A percentile compares a stretch with the other conserved stretches of the same genome.
Evolutionary conservation across 257 asterid genomes (phyloP).

Genomic region (Gentiana dahurica): DNA sequence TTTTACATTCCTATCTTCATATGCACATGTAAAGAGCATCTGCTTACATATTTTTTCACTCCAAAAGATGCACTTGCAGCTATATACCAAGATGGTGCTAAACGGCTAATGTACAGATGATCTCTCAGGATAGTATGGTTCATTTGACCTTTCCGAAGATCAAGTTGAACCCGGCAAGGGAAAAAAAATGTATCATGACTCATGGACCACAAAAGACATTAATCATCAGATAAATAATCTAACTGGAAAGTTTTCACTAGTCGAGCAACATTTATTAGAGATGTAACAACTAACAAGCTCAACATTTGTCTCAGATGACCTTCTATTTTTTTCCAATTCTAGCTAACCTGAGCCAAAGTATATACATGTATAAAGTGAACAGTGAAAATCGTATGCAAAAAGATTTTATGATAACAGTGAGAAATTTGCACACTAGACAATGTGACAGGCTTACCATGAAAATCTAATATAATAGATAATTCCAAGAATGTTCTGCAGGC

Average conservation of each 20-base stretch:
- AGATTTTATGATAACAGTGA: neutral
- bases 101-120: neutral
- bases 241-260: neutral
- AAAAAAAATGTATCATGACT: too few relatives aligned
- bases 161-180: too few relatives aligned
- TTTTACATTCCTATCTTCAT: too few relatives aligned
- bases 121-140: neutral
- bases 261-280: neutral
- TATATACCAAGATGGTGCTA: too few relatives aligned
- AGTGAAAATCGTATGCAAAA: neutral
- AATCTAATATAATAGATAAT: slow-evolving; percentile 92
- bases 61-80: too few relatives aligned
- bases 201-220: neutral
- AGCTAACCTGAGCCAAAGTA: neutral
- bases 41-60: too few relatives aligned
- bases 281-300: neutral
- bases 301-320: neutral
- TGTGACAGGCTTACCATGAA: slow-evolving; percentile 53
- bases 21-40: too few relatives aligned
- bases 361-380: neutral
- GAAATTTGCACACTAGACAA: slow-evolving; percentile 6
- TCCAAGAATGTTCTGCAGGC: slow-evolving; percentile 94
- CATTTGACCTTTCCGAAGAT: neutral
- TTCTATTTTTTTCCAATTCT: neutral
- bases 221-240: neutral